Evolutionary conservation across 2,329 filamentous ascomycete genomes (phyloP), one percentile per base, ranked within the genome.

Genomic region (Dothiorella sarmentorum): DNA sequence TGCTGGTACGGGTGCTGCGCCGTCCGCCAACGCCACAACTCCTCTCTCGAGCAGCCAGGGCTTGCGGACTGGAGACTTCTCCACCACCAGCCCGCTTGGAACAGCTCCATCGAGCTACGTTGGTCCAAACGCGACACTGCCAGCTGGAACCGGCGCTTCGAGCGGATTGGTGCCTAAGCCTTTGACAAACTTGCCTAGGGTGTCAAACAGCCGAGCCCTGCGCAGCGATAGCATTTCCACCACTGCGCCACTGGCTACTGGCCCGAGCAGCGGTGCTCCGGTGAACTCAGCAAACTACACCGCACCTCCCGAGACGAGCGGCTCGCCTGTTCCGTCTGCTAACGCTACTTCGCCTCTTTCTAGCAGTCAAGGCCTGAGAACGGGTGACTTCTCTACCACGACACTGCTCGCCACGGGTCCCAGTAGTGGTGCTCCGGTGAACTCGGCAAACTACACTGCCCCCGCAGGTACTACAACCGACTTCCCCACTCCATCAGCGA

Each of bases 261-360:
- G 40, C 4, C 40, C 40, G 3, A 44, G 40, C 40, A 55, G 45
- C 20, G 45, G 45, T 5, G 56, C 61, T 2, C 61, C 60, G 11
- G 64, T 62, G 26, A 60, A 60, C 1, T 62, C 65, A 3, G 40
- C 56, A 7, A 65, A 66, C 26, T 60, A 58, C 3, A 22, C 62
- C 60, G 17, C 53, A 60, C 4, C 56, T 61, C 51, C 9, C 24
- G 18, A 7, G 47, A 6, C 63, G 2, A 64, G 62, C 43, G 62
- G 42, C 20, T 53, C 61, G 9, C 62, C 62, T 3, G 29, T 59
- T 10, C 60, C 62, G 11, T 63, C 62, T 2, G 40, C 55, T 3
- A 63, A 60, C 11, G 56, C 63, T n/a, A 64, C 66, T 0, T n/a
- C 61, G 0, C 63, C 62, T 9, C 11, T 64, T 24, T 64, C 65